These are phyloP conservation scores for Eremomyces bilateralis DNA, from an alignment of 495 filamentous ascomycete genomes.

Conservation along the genomic window DNA sequence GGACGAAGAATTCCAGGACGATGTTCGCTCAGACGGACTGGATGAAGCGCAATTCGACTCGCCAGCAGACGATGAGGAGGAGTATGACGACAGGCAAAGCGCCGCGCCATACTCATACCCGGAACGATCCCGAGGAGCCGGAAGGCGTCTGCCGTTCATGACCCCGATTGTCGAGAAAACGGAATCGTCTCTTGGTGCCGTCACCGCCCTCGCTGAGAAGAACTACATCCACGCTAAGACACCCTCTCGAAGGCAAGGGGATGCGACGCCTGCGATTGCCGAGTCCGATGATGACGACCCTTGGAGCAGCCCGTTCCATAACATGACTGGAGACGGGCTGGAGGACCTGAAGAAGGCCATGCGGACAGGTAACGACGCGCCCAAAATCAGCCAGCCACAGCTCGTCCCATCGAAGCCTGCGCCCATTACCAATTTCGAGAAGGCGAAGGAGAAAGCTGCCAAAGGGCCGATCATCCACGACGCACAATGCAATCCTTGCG, in stretches of 20 bases:
- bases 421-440: slow-evolving; percentile 1
- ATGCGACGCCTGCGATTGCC: slow-evolving; percentile 20
- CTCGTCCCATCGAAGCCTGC: slow-evolving; percentile 15
- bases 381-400: slow-evolving; percentile 26
- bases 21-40: slow-evolving; percentile 3
- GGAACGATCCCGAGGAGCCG: slow-evolving; percentile 46
- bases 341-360: background rate
- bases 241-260: slow-evolving; percentile 34
- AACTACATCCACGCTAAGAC: slow-evolving; percentile 48
- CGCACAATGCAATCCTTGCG: slow-evolving; percentile 66
- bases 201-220: slow-evolving; percentile 28
- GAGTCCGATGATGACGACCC: slow-evolving; percentile 32
- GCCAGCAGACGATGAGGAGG: slow-evolving; percentile 3
- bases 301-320: slow-evolving; percentile 47
- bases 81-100: slow-evolving; percentile 46
- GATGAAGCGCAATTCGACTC: slow-evolving; percentile 1
- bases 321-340: no score
- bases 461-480: slow-evolving; percentile 60
- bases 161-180: slow-evolving; percentile 93
- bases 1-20: slow-evolving; percentile 5
- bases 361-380: background rate
- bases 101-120: slow-evolving; percentile 56
- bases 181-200: slow-evolving; percentile 54
- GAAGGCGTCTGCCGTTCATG: slow-evolving; percentile 90
- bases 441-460: slow-evolving; percentile 9